phyloP scores from a whole-genome alignment of 768 basidiomycete species.

The Lanmaoa pseudosensibilis region DNA sequence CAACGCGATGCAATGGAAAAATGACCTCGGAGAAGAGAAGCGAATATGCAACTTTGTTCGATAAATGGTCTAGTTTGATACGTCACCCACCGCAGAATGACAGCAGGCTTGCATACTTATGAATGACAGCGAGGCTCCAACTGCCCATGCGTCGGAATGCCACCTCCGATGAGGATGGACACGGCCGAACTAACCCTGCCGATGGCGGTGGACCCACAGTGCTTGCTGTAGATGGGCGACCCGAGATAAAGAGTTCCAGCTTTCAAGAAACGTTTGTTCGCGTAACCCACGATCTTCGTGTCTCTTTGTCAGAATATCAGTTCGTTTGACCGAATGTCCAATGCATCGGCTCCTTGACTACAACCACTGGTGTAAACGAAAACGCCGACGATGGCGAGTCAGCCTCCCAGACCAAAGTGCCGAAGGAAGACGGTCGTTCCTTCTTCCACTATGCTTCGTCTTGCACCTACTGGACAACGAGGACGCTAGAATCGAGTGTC shows the following conservation, averaged over 20 bases:
- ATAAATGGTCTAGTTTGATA: neutral
- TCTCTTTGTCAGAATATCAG: neutral
- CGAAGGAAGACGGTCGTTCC: too few species aligned
- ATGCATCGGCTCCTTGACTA: neutral
- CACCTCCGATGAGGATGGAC: neutral
- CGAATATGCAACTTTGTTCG: neutral
- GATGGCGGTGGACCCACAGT: neutral
- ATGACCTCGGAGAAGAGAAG: conserved; percentile 2
- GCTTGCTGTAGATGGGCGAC: neutral
- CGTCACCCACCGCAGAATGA: conserved; percentile 3
- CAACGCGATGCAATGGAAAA: neutral
- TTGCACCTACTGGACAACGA: too few species aligned
- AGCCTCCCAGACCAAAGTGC: too few species aligned
- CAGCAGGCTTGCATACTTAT: neutral
- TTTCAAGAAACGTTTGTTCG: neutral
- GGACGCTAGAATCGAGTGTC: neutral
- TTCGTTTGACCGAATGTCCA: neutral
- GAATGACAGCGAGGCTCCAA: neutral
- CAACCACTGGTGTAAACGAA: neutral
- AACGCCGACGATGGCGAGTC: too few species aligned
- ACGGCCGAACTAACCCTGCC: neutral
- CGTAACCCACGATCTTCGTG: neutral
- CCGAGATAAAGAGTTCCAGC: neutral
- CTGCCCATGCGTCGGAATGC: conserved; percentile 1
- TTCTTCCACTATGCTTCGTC: too few species aligned